phyloP scores from a whole-genome alignment of 2,329 filamentous ascomycete species.

The Trichoderma breve region DNA sequence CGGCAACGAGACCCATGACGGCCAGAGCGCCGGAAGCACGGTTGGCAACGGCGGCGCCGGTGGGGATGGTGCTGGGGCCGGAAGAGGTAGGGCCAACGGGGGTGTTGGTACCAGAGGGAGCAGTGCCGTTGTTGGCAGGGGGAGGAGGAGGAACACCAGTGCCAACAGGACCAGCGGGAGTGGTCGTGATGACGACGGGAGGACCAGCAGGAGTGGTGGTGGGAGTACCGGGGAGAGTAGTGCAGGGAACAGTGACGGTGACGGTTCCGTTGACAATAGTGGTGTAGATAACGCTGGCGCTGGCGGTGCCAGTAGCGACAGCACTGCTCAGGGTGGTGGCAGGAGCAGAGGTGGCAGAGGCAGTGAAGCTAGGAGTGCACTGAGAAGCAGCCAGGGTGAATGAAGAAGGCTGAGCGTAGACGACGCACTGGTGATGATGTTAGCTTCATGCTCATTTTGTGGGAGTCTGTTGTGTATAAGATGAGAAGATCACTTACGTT shows the following conservation, averaged over 20 bases:
- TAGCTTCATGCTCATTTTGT: not conserved
- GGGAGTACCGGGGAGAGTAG: not conserved
- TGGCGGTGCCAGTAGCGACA: not conserved
- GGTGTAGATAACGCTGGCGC: not conserved
- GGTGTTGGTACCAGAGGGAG: conserved; percentile 10
- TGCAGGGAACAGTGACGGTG: not conserved
- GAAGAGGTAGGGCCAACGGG: conserved; percentile 14
- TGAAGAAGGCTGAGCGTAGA: conserved; percentile 40
- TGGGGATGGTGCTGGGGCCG: conserved; percentile 25
- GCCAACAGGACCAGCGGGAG: not conserved
- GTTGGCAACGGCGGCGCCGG: conserved; percentile 33
- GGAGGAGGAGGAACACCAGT: conserved; percentile 9
- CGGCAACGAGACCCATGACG: conserved; percentile 39
- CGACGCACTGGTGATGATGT: conserved; percentile 37
- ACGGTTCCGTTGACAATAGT: not conserved
- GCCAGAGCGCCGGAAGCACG: conserved; percentile 37
- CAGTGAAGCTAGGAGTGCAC: conserved; percentile 34
- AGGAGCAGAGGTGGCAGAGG: not conserved
- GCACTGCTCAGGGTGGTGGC: not conserved
- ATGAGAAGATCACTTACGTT: conserved; percentile 34
- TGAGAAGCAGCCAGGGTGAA: conserved; percentile 37
- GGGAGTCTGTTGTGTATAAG: too few relatives aligned
- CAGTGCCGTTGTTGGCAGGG: conserved; percentile 9
- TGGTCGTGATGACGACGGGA: not conserved
- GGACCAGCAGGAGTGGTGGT: not conserved